Conservation (phyloP, 352 stramenopile genomes). For the Phytopythium montanum region DNA sequence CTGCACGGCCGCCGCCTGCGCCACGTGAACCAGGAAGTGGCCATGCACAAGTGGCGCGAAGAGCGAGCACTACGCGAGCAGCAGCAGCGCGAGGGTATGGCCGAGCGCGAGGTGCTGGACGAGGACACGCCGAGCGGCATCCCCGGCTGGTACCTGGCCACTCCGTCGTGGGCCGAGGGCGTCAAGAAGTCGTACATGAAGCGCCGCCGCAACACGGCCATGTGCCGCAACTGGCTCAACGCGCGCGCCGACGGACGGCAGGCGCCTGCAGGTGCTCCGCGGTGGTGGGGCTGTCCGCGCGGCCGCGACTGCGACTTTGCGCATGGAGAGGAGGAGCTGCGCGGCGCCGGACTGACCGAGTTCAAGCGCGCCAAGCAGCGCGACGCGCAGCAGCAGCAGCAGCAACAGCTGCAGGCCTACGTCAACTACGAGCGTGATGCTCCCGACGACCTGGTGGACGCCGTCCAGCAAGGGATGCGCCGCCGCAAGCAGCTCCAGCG, state of each 20-base stretch:
- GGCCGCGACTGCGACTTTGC: slow-evolving; percentile 82
- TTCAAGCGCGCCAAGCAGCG: slow-evolving; percentile 73
- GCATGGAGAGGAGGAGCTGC: slow-evolving; percentile 74
- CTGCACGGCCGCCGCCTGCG: slow-evolving; percentile 73
- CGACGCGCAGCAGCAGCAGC: slow-evolving; percentile 43
- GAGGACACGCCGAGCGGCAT: slow-evolving; percentile 85
- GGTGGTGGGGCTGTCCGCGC: slow-evolving; percentile 82
- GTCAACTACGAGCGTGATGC: slow-evolving; percentile 72
- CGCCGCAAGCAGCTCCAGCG: slow-evolving; percentile 27
- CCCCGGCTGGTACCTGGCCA: slow-evolving; percentile 77
- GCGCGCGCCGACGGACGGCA: slow-evolving; percentile 40
- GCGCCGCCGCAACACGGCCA: slow-evolving; percentile 68
- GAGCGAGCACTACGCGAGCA: slow-evolving; percentile 45
- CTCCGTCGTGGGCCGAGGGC: slow-evolving; percentile 78
- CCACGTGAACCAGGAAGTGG: slow-evolving; percentile 87
- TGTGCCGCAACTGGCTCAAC: slow-evolving; percentile 73
- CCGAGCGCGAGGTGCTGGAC: slow-evolving; percentile 63
- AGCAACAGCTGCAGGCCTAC: slow-evolving; percentile 63
- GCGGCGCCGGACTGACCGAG: slow-evolving; percentile 58
- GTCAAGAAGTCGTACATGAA: slow-evolving; percentile 87
- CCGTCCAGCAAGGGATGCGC: slow-evolving; percentile 59
- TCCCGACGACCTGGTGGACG: slow-evolving; percentile 59
- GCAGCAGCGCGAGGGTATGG: slow-evolving; percentile 42
- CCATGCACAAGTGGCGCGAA: slow-evolving; percentile 76
- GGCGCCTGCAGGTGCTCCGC: slow-evolving; percentile 43